These are phyloP conservation scores for Phaeomoniella chlamydospora DNA, from an alignment of 2,329 filamentous ascomycete genomes.

Conservation along the genomic window DNA sequence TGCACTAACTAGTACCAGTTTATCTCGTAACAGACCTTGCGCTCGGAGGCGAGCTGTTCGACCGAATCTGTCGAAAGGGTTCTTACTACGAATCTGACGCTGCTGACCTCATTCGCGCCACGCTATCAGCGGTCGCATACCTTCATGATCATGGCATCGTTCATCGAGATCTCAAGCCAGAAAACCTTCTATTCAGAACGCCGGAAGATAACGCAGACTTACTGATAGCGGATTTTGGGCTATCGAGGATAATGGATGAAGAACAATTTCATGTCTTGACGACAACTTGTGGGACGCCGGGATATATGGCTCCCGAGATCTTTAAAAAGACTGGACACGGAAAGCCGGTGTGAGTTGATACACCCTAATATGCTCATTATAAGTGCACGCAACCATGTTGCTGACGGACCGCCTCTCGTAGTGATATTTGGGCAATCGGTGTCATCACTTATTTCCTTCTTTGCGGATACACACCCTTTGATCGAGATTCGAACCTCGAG, in stretches of 20 bases:
- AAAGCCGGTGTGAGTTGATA: slow-evolving; percentile 65
- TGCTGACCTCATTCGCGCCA: slow-evolving; percentile 85
- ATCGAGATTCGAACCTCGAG: slow-evolving; percentile 92
- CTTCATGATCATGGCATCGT: slow-evolving; percentile 98
- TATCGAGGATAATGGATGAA: slow-evolving; percentile 96
- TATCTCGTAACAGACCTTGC: slow-evolving; percentile 96
- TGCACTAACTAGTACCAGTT: slow-evolving; percentile 33
- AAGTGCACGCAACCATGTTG: slow-evolving; percentile 1
- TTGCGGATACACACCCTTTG: slow-evolving; percentile 95
- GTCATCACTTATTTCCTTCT: slow-evolving; percentile 98
- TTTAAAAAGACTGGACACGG: slow-evolving; percentile 98
- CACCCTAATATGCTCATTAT: neutral
- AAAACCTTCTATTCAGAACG: slow-evolving; percentile 91
- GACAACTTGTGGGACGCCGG: slow-evolving; percentile 92
- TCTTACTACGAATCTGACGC: slow-evolving; percentile 98
- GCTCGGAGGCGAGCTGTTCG: slow-evolving; percentile 90
- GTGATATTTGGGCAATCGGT: slow-evolving; percentile 92
- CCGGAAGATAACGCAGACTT: slow-evolving; percentile 96
- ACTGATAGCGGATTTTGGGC: slow-evolving; percentile 89
- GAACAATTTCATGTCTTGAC: slow-evolving; percentile 96
- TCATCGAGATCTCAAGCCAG: slow-evolving; percentile 92
- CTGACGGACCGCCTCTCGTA: too few species aligned
- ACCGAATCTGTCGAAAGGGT: slow-evolving; percentile 95
- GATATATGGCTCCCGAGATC: slow-evolving; percentile 98
- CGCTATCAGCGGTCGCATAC: slow-evolving; percentile 93